These are phyloP conservation scores for Leccinum cinnamomeum DNA, from an alignment of 1,284 basidiomycete genomes.

Conservation along the genomic window DNA sequence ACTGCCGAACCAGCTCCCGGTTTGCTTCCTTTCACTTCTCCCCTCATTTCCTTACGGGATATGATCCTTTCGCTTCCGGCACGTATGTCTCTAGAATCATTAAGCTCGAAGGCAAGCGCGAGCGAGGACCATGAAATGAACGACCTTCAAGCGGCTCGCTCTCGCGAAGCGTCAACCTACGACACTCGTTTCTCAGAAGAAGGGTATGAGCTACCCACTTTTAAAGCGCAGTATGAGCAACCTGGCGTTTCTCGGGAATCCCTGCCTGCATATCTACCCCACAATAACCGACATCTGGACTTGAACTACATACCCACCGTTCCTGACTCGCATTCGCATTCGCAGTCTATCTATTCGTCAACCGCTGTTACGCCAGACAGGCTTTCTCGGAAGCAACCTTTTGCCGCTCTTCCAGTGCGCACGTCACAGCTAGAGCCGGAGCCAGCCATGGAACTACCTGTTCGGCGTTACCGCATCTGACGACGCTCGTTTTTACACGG, in stretches of 20 bases:
- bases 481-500: neutral
- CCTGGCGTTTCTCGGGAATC: constrained; percentile 2
- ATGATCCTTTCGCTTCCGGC: constrained; percentile 31
- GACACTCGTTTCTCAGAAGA: neutral
- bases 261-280: constrained; percentile 1
- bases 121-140: constrained; percentile 36
- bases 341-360: constrained; percentile 1
- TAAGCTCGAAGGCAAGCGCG: constrained; percentile 29
- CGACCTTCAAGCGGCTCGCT: constrained; percentile 13
- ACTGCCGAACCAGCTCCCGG: constrained; percentile 1
- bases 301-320: neutral
- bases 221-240: constrained; percentile 7
- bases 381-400: constrained; percentile 18
- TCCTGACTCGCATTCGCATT: constrained; percentile 4
- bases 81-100: constrained; percentile 35
- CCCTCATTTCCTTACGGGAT: constrained; percentile 27
- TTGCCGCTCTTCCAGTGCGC: constrained; percentile 28
- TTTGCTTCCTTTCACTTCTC: constrained; percentile 17
- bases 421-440: constrained; percentile 36
- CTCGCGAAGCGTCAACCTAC: neutral
- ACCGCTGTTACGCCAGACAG: constrained; percentile 1
- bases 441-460: constrained; percentile 34
- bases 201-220: constrained; percentile 20
- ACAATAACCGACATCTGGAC: neutral
- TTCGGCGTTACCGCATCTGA: constrained; percentile 10